phyloP scores from a whole-genome alignment of 495 filamentous ascomycete species.

The Saxispiralis lemnorum region DNA sequence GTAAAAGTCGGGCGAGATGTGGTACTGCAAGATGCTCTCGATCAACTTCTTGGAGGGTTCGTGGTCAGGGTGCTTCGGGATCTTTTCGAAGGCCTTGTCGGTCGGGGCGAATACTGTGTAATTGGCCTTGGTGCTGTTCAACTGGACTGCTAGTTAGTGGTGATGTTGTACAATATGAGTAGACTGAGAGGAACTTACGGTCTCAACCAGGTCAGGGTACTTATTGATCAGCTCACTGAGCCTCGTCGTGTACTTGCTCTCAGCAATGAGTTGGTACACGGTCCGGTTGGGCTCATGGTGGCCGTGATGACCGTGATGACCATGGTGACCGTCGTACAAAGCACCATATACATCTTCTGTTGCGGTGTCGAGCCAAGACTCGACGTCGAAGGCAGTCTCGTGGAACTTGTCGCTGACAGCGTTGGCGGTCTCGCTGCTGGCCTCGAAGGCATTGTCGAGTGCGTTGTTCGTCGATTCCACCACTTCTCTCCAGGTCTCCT shows the following conservation, averaged over 20 bases:
- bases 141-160: conserved; percentile 7
- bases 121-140: conserved; percentile 53
- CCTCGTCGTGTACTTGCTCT: conserved; percentile 56
- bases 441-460: conserved; percentile 31
- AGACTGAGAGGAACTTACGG: conserved; percentile 6
- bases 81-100: conserved; percentile 53
- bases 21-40: conserved; percentile 49
- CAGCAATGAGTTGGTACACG: conserved; percentile 57
- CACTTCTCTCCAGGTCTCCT: neutral
- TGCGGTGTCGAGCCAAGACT: conserved; percentile 27
- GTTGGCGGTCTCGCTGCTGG: conserved; percentile 21
- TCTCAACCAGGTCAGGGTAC: conserved; percentile 46
- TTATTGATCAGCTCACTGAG: conserved; percentile 56
- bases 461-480: conserved; percentile 16
- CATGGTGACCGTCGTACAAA: conserved; percentile 16
- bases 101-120: conserved; percentile 67
- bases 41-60: conserved; percentile 46
- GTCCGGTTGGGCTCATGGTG: conserved; percentile 39
- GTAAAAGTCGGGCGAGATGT: conserved; percentile 46
- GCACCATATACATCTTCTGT: conserved; percentile 17
- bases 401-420: conserved; percentile 23
- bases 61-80: conserved; percentile 34
- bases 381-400: conserved; percentile 25
- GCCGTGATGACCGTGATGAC: conserved; percentile 22
- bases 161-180: too few species aligned